Evolutionary conservation across 768 basidiomycete species (phyloP).

Genomic region (Multifurca ochricompacta): DNA sequence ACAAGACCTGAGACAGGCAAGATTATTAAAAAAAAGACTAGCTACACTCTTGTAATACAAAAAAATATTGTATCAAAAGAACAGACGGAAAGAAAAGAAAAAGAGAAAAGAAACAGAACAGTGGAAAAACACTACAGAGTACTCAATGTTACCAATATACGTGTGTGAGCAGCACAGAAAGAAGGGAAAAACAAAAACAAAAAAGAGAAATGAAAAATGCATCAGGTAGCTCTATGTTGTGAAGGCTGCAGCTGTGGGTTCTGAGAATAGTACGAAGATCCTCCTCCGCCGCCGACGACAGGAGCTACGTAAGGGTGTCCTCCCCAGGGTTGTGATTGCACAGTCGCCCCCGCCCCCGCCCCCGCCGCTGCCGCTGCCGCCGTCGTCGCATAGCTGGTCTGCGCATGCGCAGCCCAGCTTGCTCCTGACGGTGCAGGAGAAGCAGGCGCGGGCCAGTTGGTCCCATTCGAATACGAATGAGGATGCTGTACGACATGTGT

Average conservation of each 20-base stretch:
- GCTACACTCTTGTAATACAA: constrained; percentile 11
- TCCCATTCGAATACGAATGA: constrained; percentile 11
- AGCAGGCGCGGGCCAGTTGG: constrained; percentile 3
- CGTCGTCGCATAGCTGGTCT: not conserved
- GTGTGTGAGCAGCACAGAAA: not conserved
- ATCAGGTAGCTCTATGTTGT: constrained; percentile 19
- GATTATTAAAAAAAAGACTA: not conserved
- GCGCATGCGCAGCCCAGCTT: constrained; percentile 7
- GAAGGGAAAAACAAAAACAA: not conserved
- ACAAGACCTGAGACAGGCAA: too few species aligned
- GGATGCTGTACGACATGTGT: not conserved
- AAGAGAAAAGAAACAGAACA: not conserved
- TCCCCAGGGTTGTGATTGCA: constrained; percentile 6
- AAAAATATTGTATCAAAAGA: too few species aligned
- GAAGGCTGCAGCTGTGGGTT: not conserved
- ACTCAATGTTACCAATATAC: not conserved
- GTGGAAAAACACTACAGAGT: not conserved
- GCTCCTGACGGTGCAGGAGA: not conserved
- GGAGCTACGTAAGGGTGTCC: constrained; percentile 5
- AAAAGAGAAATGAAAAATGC: not conserved
- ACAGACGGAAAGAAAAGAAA: too few species aligned
- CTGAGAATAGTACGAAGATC: constrained; percentile 8
- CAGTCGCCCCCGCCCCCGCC: too few species aligned
- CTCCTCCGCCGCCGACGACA: not conserved
- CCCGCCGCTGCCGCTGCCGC: not conserved